These are phyloP conservation scores for Brassica carinata DNA, from an alignment of 345 rosid genomes.

Conservation along the genomic window DNA sequence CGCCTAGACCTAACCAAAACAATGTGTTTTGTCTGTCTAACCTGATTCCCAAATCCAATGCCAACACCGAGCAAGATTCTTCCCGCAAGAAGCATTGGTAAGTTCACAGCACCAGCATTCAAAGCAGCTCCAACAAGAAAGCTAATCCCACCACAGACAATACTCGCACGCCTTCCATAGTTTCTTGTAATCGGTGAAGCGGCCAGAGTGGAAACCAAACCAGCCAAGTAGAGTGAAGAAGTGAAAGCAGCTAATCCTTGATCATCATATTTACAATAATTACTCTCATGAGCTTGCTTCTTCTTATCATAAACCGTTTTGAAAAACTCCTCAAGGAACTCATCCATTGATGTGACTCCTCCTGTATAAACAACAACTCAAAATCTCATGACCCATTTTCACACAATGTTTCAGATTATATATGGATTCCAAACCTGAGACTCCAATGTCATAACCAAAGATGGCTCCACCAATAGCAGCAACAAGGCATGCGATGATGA, in stretches of 20 bases:
- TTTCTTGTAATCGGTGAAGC: slow-evolving; percentile 79
- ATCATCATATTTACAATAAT: slow-evolving; percentile 87
- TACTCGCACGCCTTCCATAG: slow-evolving; percentile 81
- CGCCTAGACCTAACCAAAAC: background rate
- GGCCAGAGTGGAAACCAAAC: slow-evolving; percentile 73
- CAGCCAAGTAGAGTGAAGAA: slow-evolving; percentile 89
- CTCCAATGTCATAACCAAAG: slow-evolving; percentile 91
- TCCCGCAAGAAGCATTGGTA: slow-evolving; percentile 80
- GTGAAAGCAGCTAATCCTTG: slow-evolving; percentile 87
- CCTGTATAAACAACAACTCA: slow-evolving; percentile 47
- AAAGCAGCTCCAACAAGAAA: slow-evolving; percentile 72
- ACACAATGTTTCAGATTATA: background rate
- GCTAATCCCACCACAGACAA: slow-evolving; percentile 80
- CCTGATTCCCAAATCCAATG: slow-evolving; percentile 99
- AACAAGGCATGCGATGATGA: slow-evolving; percentile 63
- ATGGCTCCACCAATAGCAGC: slow-evolving; percentile 89
- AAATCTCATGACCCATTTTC: background rate
- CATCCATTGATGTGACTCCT: slow-evolving; percentile 89
- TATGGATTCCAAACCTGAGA: slow-evolving; percentile 61
- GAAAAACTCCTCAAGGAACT: slow-evolving; percentile 75
- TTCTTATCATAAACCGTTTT: slow-evolving; percentile 60
- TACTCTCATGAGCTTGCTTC: slow-evolving; percentile 76
- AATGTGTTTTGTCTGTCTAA: slow-evolving; percentile 20
- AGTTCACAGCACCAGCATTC: slow-evolving; percentile 69
- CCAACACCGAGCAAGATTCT: slow-evolving; percentile 90